phyloP scores from a whole-genome alignment of 2,329 filamentous ascomycete genomes.

The Fusarium sp. region DNA sequence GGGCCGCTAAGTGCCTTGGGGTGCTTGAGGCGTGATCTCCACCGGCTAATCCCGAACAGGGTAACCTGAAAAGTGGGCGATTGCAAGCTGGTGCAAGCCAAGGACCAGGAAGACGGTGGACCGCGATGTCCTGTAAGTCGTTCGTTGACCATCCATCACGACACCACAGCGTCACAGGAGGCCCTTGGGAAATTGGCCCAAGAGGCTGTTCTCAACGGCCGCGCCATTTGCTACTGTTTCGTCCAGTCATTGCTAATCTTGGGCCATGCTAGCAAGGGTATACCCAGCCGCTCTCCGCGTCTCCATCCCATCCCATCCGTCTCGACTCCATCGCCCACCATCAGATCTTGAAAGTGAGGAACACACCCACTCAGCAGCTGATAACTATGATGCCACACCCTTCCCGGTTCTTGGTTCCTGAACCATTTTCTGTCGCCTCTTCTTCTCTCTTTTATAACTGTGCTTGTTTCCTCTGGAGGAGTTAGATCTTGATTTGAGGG shows the following conservation, averaged over 20 bases:
- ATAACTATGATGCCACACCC: conserved; percentile 32
- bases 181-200: conserved; percentile 39
- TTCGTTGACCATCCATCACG: conserved; percentile 32
- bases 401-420: conserved; percentile 11
- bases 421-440: conserved; percentile 3
- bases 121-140: conserved; percentile 38
- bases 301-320: conserved; percentile 18
- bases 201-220: conserved; percentile 30
- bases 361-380: conserved; percentile 8
- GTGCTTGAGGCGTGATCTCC: neutral
- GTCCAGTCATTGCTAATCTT: conserved; percentile 36
- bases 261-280: conserved; percentile 27
- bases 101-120: conserved; percentile 23
- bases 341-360: conserved; percentile 36
- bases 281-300: conserved; percentile 35
- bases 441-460: conserved; percentile 8
- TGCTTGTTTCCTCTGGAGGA: conserved; percentile 11
- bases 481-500: conserved; percentile 6
- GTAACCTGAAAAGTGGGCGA: conserved; percentile 20
- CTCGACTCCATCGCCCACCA: conserved; percentile 27
- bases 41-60: conserved; percentile 25
- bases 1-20: conserved; percentile 5
- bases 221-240: conserved; percentile 33
- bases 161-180: conserved; percentile 41
- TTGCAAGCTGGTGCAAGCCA: conserved; percentile 7